Conservation (phyloP, 768 basidiomycete species). For the Kondoa malvinella region DNA sequence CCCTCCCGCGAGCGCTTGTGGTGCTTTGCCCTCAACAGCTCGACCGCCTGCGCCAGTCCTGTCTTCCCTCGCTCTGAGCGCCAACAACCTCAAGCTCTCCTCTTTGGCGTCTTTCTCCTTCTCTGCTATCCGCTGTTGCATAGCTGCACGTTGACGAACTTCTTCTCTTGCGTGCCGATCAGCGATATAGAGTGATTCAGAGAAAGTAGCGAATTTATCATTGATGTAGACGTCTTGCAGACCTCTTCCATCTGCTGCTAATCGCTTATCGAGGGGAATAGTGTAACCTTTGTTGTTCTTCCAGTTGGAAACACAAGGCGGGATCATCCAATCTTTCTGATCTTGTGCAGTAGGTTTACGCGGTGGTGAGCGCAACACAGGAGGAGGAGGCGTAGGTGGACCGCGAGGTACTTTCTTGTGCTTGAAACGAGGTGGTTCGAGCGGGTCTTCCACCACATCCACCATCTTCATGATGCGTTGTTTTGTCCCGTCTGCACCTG, state of each 20-base stretch:
- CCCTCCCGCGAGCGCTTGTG: conserved; percentile 41
- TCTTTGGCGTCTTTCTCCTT: conserved; percentile 96
- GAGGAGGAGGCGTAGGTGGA: conserved; percentile 88
- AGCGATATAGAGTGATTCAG: conserved; percentile 84
- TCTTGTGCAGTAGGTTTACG: conserved; percentile 89
- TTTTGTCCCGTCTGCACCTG: conserved; percentile 45
- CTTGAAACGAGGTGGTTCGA: conserved; percentile 94
- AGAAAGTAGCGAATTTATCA: conserved; percentile 97
- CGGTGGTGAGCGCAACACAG: conserved; percentile 84
- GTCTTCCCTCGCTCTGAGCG: conserved; percentile 89
- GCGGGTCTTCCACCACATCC: conserved; percentile 88
- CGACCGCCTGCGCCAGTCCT: conserved; percentile 57
- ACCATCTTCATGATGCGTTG: conserved; percentile 99
- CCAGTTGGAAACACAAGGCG: conserved; percentile 99
- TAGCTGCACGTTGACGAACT: conserved; percentile 82
- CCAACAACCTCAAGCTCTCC: conserved; percentile 80
- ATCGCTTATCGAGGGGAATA: conserved; percentile 89
- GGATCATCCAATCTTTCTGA: conserved; percentile 99
- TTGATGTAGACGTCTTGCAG: conserved; percentile 97
- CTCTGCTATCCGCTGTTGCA: conserved; percentile 97
- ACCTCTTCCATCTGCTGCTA: conserved; percentile 95
- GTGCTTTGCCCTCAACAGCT: conserved; percentile 44
- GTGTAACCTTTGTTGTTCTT: conserved; percentile 99
- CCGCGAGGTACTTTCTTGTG: conserved; percentile 97
- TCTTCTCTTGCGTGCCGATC: conserved; percentile 96